These are phyloP conservation scores for Spencermartinsiella ligniputridi DNA, from an alignment of 1,139 yeast species.

Conservation along the genomic window DNA sequence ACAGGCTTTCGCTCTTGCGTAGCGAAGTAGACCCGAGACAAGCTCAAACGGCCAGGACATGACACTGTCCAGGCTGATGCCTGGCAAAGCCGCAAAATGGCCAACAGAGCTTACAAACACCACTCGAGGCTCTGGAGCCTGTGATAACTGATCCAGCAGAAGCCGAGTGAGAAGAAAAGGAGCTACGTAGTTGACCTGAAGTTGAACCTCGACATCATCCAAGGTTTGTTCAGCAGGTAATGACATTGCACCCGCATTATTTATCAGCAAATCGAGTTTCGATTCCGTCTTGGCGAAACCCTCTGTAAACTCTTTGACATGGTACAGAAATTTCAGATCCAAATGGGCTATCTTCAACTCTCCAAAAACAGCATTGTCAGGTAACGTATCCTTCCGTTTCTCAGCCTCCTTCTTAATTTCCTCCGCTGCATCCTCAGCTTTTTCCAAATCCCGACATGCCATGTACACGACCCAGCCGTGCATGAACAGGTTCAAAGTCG, in stretches of 20 bases:
- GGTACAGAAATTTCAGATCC: conserved; percentile 56
- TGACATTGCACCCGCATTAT: conserved; percentile 84
- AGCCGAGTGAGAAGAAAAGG: conserved; percentile 68
- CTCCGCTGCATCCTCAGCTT: conserved; percentile 52
- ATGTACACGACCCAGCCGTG: conserved; percentile 76
- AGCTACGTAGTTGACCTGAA: conserved; percentile 74
- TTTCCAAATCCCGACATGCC: conserved; percentile 60
- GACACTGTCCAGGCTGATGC: conserved; percentile 47
- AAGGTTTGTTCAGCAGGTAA: conserved; percentile 58
- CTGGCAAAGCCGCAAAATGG: conserved; percentile 52
- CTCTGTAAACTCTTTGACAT: conserved; percentile 55
- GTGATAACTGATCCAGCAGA: conserved; percentile 51
- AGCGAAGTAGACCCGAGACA: conserved; percentile 72
- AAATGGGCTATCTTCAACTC: conserved; percentile 54
- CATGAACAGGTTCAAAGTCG: conserved; percentile 66
- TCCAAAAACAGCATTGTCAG: conserved; percentile 40
- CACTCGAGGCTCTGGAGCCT: conserved; percentile 49
- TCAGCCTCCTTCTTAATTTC: conserved; percentile 54
- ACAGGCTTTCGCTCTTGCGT: conserved; percentile 75
- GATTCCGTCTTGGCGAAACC: conserved; percentile 48
- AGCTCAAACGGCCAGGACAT: conserved; percentile 61
- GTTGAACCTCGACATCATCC: conserved; percentile 75
- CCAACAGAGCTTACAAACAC: conserved; percentile 68
- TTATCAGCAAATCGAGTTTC: conserved; percentile 57
- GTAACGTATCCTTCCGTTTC: conserved; percentile 27